Percentiles rank a stretch among this genome's conserved stretches.
Conservation (phyloP, 257 asterid genomes). For the Henckelia pumila region DNA sequence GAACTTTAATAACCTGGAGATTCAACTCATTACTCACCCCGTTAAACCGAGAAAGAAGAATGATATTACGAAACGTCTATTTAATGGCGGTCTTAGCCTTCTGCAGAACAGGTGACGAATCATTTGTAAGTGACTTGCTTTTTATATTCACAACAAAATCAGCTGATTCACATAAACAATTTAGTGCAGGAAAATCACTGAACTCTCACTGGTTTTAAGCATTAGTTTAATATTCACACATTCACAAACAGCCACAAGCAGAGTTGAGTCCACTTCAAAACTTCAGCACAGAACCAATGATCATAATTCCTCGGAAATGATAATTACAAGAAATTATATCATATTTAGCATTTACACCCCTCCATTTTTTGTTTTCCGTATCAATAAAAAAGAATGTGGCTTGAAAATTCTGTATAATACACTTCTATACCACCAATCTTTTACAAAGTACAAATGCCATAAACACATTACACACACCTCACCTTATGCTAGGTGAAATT, state of each 20-base stretch:
- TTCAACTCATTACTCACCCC: constrained; percentile 79
- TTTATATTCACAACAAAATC: neutral
- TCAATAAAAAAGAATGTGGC: constrained; percentile 6
- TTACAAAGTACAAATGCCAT: constrained; percentile 9
- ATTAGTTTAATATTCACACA: neutral
- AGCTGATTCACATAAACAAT: constrained; percentile 7
- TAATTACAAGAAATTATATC: too few relatives aligned
- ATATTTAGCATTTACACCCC: too few relatives aligned
- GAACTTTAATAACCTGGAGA: constrained; percentile 17
- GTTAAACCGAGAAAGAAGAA: constrained; percentile 96
- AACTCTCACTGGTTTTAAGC: neutral
- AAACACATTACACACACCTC: constrained; percentile 8
- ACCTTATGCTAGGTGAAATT: constrained; percentile 2
- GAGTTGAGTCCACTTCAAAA: neutral
- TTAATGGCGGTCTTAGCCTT: constrained; percentile 68
- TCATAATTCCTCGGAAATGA: neutral
- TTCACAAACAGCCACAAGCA: neutral
- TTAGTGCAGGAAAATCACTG: neutral
- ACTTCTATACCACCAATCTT: neutral
- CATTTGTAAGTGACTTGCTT: neutral
- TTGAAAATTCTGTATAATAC: too few relatives aligned
- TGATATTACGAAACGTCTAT: constrained; percentile 51
- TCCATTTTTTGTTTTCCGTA: neutral
- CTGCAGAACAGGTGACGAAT: constrained; percentile 43
- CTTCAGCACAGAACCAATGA: neutral